A percentile compares a stretch with the other conserved stretches of the same genome.
Evolutionary conservation across 495 filamentous ascomycete genomes (phyloP).

Genomic region (Podospora appendiculata): DNA sequence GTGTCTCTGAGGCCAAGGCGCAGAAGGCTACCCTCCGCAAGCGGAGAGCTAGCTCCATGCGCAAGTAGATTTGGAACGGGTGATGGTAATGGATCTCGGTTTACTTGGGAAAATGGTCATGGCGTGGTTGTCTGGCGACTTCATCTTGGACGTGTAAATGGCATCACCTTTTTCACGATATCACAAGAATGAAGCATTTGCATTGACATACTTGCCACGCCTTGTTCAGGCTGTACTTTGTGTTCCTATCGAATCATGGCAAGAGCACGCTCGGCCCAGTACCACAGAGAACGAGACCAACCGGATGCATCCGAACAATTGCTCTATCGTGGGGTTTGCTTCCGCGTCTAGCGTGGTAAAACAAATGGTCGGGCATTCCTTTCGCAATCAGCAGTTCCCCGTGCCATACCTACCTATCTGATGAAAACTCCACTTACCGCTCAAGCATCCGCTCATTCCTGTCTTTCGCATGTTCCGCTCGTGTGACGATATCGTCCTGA

Average conservation of each 20-base stretch:
- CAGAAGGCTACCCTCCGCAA: slow-evolving; percentile 88
- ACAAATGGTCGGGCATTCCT: no score
- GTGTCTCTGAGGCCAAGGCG: slow-evolving; percentile 87
- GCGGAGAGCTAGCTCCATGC: slow-evolving; percentile 92
- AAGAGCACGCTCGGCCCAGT: no score
- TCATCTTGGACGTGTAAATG: slow-evolving; percentile 25
- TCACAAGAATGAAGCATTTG: slow-evolving; percentile 21
- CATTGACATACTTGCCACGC: slow-evolving; percentile 9
- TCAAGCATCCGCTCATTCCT: no score
- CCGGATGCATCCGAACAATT: neutral
- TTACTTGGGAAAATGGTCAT: slow-evolving; percentile 28
- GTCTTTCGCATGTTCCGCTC: no score
- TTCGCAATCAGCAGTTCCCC: no score
- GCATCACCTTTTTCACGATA: slow-evolving; percentile 17
- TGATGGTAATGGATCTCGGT: slow-evolving; percentile 31
- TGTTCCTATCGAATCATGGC: neutral
- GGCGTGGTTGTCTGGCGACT: slow-evolving; percentile 23
- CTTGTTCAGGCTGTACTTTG: neutral
- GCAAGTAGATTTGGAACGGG: slow-evolving; percentile 59
- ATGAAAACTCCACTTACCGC: no score
- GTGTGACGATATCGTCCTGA: no score
- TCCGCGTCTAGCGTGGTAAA: no score
- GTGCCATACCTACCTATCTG: no score
- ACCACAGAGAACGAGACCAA: neutral
- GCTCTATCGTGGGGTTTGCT: no score